Percentiles rank a stretch among this genome's conserved stretches.
Conservation (phyloP, 2,329 filamentous ascomycete species). For the Proliferodiscus dingleyae region DNA sequence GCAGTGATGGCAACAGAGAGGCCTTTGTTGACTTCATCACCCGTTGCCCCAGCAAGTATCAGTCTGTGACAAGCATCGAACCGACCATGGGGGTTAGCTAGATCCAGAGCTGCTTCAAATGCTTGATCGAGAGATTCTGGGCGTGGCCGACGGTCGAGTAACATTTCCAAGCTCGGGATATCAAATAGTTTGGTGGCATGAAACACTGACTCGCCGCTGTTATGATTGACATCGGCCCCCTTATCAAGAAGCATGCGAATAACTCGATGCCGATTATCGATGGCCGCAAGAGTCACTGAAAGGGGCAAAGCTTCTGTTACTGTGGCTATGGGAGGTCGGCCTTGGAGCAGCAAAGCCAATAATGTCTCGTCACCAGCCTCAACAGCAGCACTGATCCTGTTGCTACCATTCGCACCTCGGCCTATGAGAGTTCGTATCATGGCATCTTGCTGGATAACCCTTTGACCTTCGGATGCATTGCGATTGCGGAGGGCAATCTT, state of each 20-base stretch:
- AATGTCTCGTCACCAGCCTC: constrained; percentile 1
- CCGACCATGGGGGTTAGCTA: neutral
- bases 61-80: constrained; percentile 9
- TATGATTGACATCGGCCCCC: constrained; percentile 4
- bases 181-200: constrained; percentile 5
- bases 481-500: constrained; percentile 4
- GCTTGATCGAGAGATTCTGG: constrained; percentile 5
- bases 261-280: neutral
- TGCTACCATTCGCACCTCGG: constrained; percentile 3
- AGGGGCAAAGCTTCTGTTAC: constrained; percentile 2
- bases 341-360: constrained; percentile 2
- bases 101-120: constrained; percentile 5
- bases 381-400: constrained; percentile 6
- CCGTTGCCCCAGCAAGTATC: constrained; percentile 7
- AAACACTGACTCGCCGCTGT: constrained; percentile 1
- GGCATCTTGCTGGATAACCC: neutral
- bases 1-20: constrained; percentile 4
- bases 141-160: constrained; percentile 1
- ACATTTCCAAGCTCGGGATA: neutral
- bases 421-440: constrained; percentile 4
- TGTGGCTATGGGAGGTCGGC: neutral
- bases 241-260: constrained; percentile 4
- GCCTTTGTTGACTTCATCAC: constrained; percentile 9
- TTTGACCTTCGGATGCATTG: neutral
- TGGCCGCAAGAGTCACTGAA: neutral